Conservation (phyloP, 2,329 filamentous ascomycete genomes). For the Piedraia hortae region DNA sequence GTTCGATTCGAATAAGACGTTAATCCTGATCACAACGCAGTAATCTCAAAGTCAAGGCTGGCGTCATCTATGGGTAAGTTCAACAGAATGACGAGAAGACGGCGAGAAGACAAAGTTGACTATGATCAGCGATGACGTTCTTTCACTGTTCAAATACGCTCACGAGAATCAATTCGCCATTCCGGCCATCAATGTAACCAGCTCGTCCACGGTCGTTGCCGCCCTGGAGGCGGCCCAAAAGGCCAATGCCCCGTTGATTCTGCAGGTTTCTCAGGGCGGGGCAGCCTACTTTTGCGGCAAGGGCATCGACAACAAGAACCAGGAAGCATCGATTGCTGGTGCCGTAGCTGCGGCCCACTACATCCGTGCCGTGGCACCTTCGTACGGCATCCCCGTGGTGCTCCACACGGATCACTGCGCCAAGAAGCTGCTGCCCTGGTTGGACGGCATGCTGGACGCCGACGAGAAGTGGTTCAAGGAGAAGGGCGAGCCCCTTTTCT, state of each 20-base stretch:
- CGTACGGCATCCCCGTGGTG: slow-evolving; percentile 73
- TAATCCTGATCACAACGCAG: too few relatives aligned
- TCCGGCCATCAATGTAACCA: slow-evolving; percentile 53
- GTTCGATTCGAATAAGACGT: too few relatives aligned
- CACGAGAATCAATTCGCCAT: slow-evolving; percentile 73
- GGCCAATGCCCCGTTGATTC: slow-evolving; percentile 68
- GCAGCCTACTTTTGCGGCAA: slow-evolving; percentile 32
- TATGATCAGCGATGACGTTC: slow-evolving; percentile 14
- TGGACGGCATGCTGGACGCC: slow-evolving; percentile 82
- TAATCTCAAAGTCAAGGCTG: slow-evolving; percentile 1
- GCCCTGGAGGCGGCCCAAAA: slow-evolving; percentile 87
- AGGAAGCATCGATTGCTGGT: slow-evolving; percentile 70
- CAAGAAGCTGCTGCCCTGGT: slow-evolving; percentile 96
- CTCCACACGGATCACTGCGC: slow-evolving; percentile 97
- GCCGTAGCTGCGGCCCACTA: slow-evolving; percentile 75
- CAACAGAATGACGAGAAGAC: too few relatives aligned
- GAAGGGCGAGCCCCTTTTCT: slow-evolving; percentile 79
- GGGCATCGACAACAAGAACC: slow-evolving; percentile 59
- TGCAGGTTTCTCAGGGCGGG: slow-evolving; percentile 83
- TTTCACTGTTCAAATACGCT: slow-evolving; percentile 57
- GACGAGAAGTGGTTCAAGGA: slow-evolving; percentile 91
- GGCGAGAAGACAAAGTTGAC: too few relatives aligned
- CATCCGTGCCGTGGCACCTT: slow-evolving; percentile 63
- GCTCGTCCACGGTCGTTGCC: slow-evolving; percentile 62
- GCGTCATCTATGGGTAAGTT: slow-evolving; percentile 2